Conservation (phyloP, 192 early-diverging fungal species). For the Backusella macrospora region DNA sequence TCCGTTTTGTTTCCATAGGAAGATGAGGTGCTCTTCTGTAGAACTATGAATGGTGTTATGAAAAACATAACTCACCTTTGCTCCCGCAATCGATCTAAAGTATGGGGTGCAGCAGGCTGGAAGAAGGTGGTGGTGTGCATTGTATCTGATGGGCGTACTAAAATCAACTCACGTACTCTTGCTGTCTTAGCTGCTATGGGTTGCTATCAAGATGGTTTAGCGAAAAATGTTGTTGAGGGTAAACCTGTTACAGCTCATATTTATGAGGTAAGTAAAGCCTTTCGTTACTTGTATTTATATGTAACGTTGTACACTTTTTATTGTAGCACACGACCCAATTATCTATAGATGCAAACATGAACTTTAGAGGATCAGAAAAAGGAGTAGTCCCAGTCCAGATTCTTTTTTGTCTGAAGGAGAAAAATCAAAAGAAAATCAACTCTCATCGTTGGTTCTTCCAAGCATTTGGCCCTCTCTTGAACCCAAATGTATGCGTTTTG, state of each 20-base stretch:
- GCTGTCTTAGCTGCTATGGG: slow-evolving; percentile 76
- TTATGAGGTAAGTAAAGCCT: slow-evolving; percentile 50
- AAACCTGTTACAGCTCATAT: slow-evolving; percentile 68
- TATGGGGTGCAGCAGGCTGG: slow-evolving; percentile 75
- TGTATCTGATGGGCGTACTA: slow-evolving; percentile 77
- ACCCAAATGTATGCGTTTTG: slow-evolving; percentile 63
- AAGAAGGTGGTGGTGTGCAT: slow-evolving; percentile 79
- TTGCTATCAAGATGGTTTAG: slow-evolving; percentile 78
- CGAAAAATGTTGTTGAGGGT: slow-evolving; percentile 63
- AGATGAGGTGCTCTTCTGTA: slow-evolving; percentile 88
- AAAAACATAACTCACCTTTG: slow-evolving; percentile 86
- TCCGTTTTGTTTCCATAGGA: slow-evolving; percentile 50
- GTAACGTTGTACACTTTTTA: slow-evolving; percentile 19
- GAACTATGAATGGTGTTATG: slow-evolving; percentile 85
- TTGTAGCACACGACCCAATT: slow-evolving; percentile 59
- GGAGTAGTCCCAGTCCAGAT: slow-evolving; percentile 70
- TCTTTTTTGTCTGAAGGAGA: slow-evolving; percentile 81
- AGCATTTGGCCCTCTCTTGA: slow-evolving; percentile 60
- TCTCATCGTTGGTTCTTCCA: slow-evolving; percentile 70
- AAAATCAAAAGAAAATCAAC: slow-evolving; percentile 70
- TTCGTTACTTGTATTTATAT: neutral
- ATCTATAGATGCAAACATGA: slow-evolving; percentile 58
- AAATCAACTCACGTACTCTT: slow-evolving; percentile 63
- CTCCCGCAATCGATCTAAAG: slow-evolving; percentile 59
- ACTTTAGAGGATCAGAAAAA: slow-evolving; percentile 49